Conservation (phyloP, 2,329 filamentous ascomycete species). For the Leptographium flavum region DNA sequence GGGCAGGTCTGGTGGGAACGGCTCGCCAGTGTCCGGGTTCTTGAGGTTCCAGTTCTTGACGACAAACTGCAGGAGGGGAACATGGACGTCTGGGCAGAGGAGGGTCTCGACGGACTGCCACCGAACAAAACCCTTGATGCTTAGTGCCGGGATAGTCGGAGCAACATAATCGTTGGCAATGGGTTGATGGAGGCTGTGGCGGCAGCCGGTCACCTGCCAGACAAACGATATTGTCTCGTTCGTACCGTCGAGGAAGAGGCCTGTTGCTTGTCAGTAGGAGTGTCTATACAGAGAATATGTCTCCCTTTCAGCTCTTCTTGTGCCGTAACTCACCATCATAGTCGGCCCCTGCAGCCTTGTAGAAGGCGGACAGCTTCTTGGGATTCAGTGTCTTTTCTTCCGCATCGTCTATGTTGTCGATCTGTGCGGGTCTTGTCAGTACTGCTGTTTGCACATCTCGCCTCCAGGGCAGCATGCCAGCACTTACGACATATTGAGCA, state of each 20-base stretch:
- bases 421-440: constrained; percentile 24
- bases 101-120: constrained; percentile 91
- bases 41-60: constrained; percentile 63
- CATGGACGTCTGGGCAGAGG: constrained; percentile 76
- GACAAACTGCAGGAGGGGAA: constrained; percentile 67
- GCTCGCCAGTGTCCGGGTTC: constrained; percentile 58
- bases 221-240: constrained; percentile 73
- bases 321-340: constrained; percentile 44
- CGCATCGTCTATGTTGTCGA: constrained; percentile 42
- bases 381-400: constrained; percentile 42
- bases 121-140: constrained; percentile 70
- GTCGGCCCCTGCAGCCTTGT: constrained; percentile 59
- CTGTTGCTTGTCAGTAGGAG: constrained; percentile 17
- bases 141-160: constrained; percentile 71
- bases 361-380: constrained; percentile 61
- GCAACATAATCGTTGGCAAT: constrained; percentile 56
- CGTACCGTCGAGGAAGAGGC: constrained; percentile 65
- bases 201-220: constrained; percentile 81
- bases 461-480: not conserved
- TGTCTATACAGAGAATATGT: not conserved
- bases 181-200: constrained; percentile 75
- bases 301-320: not conserved
- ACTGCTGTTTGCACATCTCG: not conserved
- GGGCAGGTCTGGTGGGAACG: constrained; percentile 47
- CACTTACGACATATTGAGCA: constrained; percentile 54